Evolutionary conservation across 2,329 filamentous ascomycete species (phyloP), one percentile per base, ranked within the genome.

Genomic region (Colletotrichum zoysiae): DNA sequence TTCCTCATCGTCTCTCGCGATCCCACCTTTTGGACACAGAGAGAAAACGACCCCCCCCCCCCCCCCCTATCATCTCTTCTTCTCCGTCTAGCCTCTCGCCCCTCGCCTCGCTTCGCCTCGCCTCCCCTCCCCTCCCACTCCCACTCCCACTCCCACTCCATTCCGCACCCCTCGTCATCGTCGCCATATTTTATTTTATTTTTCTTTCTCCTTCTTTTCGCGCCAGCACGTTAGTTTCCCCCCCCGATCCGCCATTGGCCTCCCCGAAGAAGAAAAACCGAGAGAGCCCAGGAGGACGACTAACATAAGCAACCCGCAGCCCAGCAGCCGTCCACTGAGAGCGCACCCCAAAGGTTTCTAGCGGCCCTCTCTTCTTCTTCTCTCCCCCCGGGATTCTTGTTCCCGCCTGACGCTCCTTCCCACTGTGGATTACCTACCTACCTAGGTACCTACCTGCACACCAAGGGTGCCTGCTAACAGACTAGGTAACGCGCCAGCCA

Each of bases 241-340:
- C 53, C 30, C 65, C 58, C 58, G 53, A 48, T 65, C 63, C 69
- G 65, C 69, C 69, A 71, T 69, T 69, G 58, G 65, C 53, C 69
- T 69, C 48, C n/a, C 53, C 33, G 4, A 40, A 12, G 12, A 12
- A 12, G 2, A 40, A 12, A 40, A 30, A 68, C 51, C 35, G 26
- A 38, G 33, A 38, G 42, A 44, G 30, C 58, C 26, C 68, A 38
- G 69, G 38, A 38, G 69, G 38, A 57, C 59, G 46, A 71, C 59
- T 63, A 71, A 57, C 69, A 69, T 64, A 69, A 64, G 44, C 65
- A 71, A 64, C 59, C 59, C 58, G 65, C 65, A 69, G 65, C 65
- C 65, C 53, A 50, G 65, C 60, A 59, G 65, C 65, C 65, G 69
- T 71, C 65, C 69, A 63, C 69, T 69, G 69, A 59, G 53, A 69